A percentile compares a stretch with the other conserved stretches of the same genome.
Conservation (phyloP, 345 rosid genomes). For the Noccaea bulbosa region DNA sequence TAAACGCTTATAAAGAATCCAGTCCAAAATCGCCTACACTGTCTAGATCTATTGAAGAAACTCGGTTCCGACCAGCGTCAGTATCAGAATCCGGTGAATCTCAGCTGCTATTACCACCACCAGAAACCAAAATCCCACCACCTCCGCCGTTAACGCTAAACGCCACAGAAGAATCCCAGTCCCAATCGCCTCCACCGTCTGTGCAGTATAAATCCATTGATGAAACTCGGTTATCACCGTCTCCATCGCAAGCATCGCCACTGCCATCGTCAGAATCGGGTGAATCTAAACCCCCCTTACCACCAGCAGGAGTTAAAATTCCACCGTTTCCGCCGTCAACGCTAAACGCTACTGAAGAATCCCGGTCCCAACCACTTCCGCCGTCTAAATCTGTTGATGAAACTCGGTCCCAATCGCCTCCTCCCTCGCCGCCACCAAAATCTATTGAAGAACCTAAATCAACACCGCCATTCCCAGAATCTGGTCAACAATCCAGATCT, state of each 20-base stretch:
- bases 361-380: neutral
- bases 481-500: neutral
- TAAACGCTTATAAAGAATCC: neutral
- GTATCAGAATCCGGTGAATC: neutral
- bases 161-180: neutral
- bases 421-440: neutral
- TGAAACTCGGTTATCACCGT: neutral
- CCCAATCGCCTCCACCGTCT: neutral
- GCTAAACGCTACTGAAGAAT: neutral
- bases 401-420: neutral
- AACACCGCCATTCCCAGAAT: neutral
- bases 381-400: conserved; percentile 6
- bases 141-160: neutral
- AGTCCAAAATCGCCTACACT: neutral
- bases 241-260: neutral
- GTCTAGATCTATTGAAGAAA: conserved; percentile 16
- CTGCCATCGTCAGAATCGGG: neutral
- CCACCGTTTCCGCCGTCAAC: neutral
- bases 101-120: conserved; percentile 2
- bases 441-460: conserved; percentile 3
- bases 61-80: neutral
- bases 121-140: neutral
- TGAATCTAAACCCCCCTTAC: neutral
- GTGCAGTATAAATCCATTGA: conserved; percentile 5
- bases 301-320: neutral